Evolutionary conservation across 306 rosid genomes (phyloP), one percentile per base, ranked within the genome.

Genomic region (Ormosia emarginata): DNA sequence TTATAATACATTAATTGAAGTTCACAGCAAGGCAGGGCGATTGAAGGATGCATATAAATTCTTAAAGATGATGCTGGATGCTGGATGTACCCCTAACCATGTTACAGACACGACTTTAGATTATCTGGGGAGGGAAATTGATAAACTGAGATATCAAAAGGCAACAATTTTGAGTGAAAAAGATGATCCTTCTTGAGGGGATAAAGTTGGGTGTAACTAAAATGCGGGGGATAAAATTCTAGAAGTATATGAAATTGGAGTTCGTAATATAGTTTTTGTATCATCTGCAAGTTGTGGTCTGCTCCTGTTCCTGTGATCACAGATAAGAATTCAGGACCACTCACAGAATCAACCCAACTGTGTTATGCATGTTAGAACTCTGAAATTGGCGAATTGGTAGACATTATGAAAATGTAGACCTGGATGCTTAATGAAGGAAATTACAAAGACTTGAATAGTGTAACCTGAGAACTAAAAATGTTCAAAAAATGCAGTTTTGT

Each of bases 51-150:
- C 98, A 29, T 89, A 91, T 80, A 89, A 92, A 29, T 93, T 91
- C 85, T 84, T 93, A 40, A 93, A 92, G 80, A 89, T 89, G 98
- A 95, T 95, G 98, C 64, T 95, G 43, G 95, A 95, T 75, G 90
- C 93, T 15, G 98, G 99, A 69, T 95, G 98, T 86, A 15, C 78
- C 34, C 99, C 98, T 0, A 93, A 93, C 86, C 97, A 93, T 82
- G 94, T 95, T 49, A 93, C 99, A 0, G 99, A 95, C 85, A 91
- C 98, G 0, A 95, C 92, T 55, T 82, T 93, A 79, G 98, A 95
- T 90, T 93, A 88, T 78, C 94, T 95, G 14, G 98, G 97, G 15
- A 88, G 74, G 86, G 97, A 95, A 85, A 93, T 93, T 30, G 99
- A 95, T 83, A 91, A 87, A 81, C 43, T 78, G 69, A 91, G 97